Conservation (phyloP, 352 stramenopile genomes). For the Globisporangium abappressorium region DNA sequence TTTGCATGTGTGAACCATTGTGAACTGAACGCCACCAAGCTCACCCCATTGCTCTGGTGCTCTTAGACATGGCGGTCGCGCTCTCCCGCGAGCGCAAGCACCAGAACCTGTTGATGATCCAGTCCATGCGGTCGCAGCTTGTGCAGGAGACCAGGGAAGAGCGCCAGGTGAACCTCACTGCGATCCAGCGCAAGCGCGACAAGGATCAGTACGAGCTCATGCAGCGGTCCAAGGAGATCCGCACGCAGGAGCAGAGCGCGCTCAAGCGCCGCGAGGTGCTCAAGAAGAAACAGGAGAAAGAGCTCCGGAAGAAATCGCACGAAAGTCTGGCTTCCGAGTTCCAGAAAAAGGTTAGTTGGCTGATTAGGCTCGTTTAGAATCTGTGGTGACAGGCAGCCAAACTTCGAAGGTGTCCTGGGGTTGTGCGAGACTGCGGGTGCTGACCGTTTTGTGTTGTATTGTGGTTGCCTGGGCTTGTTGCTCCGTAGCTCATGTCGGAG, state of each 20-base stretch:
- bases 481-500: conserved; percentile 38
- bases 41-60: background rate
- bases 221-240: conserved; percentile 53
- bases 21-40: background rate
- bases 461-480: background rate
- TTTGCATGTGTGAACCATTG: background rate
- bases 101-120: conserved; percentile 39
- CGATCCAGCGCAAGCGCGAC: conserved; percentile 44
- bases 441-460: background rate
- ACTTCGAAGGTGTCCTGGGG: no score
- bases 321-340: conserved; percentile 51
- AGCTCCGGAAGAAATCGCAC: conserved; percentile 40
- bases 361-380: background rate
- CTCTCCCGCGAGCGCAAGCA: conserved; percentile 40
- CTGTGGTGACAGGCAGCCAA: no score
- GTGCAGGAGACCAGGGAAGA: conserved; percentile 53
- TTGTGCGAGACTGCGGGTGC: background rate
- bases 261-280: conserved; percentile 37
- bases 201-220: conserved; percentile 33
- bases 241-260: conserved; percentile 40
- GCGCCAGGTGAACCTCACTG: conserved; percentile 35
- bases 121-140: conserved; percentile 40
- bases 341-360: conserved; percentile 34
- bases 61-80: conserved; percentile 24
- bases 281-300: conserved; percentile 52